Percentiles rank a stretch among this genome's conserved stretches.
These are phyloP conservation scores for Pachysandra terminalis DNA, from an alignment of 164 flowering plant genomes.

Conservation along the genomic window DNA sequence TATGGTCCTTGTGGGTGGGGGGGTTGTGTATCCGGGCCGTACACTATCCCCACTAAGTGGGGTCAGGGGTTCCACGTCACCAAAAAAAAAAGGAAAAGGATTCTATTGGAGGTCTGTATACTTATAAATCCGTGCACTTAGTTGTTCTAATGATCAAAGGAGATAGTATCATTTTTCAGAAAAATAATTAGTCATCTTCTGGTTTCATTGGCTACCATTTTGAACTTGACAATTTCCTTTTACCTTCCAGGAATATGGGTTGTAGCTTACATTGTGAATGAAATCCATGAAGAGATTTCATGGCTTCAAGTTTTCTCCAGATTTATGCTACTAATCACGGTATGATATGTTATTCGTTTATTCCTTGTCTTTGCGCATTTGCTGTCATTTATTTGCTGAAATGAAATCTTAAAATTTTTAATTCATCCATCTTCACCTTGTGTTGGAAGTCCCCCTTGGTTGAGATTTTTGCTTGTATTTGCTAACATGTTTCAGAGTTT, in stretches of 20 bases:
- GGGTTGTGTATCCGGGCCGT: too few species aligned
- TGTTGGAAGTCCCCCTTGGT: background rate
- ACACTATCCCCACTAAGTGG: too few species aligned
- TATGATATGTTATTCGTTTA: conserved; percentile 21
- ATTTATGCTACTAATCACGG: conserved; percentile 52
- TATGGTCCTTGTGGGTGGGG: too few species aligned
- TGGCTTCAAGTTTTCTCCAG: conserved; percentile 78
- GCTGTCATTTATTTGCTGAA: background rate
- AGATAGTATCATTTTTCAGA: too few species aligned
- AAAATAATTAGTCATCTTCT: conserved; percentile 1
- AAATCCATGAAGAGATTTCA: conserved; percentile 51
- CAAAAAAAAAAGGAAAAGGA: too few species aligned
- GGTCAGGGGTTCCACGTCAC: too few species aligned
- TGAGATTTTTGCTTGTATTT: conserved; percentile 8
- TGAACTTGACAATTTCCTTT: conserved; percentile 6
- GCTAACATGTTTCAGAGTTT: conserved; percentile 11
- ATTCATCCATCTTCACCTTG: background rate
- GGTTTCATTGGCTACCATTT: background rate
- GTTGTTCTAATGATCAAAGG: background rate
- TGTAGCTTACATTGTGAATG: conserved; percentile 57
- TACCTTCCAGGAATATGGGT: conserved; percentile 60
- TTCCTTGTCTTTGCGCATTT: background rate
- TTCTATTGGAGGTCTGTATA: background rate
- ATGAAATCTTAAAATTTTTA: background rate
- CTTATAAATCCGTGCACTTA: background rate